Conservation (phyloP, 768 basidiomycete species). For the Leccinum obscurum region DNA sequence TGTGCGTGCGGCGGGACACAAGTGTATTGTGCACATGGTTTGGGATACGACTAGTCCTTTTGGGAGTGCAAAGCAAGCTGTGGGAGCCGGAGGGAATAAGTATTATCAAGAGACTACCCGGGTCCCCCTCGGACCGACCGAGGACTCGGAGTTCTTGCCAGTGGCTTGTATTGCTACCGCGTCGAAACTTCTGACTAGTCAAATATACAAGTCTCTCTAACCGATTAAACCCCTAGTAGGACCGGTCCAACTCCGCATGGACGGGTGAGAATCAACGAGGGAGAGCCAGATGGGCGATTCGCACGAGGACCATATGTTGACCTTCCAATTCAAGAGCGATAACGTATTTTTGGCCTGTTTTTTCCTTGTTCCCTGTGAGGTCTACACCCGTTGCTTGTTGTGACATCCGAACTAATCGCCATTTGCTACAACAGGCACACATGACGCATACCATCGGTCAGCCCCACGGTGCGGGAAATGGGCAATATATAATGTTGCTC, state of each 20-base stretch:
- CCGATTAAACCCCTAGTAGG: neutral
- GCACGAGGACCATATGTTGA: neutral
- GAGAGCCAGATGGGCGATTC: neutral
- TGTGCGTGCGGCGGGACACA: no score
- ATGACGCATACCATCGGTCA: neutral
- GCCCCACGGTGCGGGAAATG: neutral
- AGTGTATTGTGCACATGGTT: no score
- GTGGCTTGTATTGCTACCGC: no score
- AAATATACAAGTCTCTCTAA: no score
- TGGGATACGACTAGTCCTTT: no score
- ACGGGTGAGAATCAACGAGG: no score
- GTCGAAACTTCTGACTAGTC: no score
- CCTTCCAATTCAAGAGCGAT: constrained; percentile 4
- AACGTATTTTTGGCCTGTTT: neutral
- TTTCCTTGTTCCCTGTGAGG: neutral
- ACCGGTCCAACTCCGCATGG: neutral
- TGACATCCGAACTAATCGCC: neutral
- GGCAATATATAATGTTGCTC: constrained; percentile 11
- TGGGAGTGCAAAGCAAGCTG: no score
- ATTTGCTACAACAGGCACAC: neutral
- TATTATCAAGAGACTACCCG: no score
- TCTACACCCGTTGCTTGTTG: neutral
- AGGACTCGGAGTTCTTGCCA: no score
- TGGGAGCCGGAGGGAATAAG: no score
- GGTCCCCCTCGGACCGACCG: no score